Conservation (phyloP, 108 stramenopile genomes). For the Craspedostauros australis region DNA sequence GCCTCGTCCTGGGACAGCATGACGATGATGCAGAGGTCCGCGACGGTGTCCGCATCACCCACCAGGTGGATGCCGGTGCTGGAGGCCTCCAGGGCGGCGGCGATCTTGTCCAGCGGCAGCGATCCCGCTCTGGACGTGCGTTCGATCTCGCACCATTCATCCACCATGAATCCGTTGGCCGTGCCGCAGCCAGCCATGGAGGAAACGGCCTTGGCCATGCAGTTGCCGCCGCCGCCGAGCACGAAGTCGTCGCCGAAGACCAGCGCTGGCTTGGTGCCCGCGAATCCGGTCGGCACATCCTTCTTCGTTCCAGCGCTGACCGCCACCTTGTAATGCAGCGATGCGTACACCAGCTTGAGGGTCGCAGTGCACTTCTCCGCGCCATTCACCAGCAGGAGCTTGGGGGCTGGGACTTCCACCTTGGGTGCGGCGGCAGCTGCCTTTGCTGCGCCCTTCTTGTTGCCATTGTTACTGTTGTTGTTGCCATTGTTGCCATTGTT, state of each 20-base stretch:
- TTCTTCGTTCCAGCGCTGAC: conserved; percentile 31
- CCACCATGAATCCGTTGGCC: conserved; percentile 25
- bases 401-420: conserved; percentile 13
- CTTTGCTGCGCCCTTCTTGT: not conserved
- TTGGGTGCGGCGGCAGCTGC: conserved; percentile 7
- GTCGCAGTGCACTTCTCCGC: conserved; percentile 29
- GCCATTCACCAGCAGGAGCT: conserved; percentile 24
- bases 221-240: conserved; percentile 74
- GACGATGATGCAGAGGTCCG: conserved; percentile 63
- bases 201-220: conserved; percentile 61
- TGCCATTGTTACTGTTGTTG: not conserved
- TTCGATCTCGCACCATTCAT: conserved; percentile 84
- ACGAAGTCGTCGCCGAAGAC: conserved; percentile 31
- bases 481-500: conserved; percentile 1
- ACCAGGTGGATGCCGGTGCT: conserved; percentile 31
- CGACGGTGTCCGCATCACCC: conserved; percentile 35
- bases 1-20: conserved; percentile 25
- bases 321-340: conserved; percentile 38
- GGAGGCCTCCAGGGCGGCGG: conserved; percentile 13
- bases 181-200: conserved; percentile 14
- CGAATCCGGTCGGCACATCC: conserved; percentile 15
- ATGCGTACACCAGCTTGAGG: conserved; percentile 65
- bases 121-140: no score
- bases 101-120: conserved; percentile 31
- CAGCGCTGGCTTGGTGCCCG: conserved; percentile 33